A percentile compares a stretch with the other conserved stretches of the same genome.
phyloP scores from a whole-genome alignment of 192 early-diverging fungal species.

The Backusella macrospora region DNA sequence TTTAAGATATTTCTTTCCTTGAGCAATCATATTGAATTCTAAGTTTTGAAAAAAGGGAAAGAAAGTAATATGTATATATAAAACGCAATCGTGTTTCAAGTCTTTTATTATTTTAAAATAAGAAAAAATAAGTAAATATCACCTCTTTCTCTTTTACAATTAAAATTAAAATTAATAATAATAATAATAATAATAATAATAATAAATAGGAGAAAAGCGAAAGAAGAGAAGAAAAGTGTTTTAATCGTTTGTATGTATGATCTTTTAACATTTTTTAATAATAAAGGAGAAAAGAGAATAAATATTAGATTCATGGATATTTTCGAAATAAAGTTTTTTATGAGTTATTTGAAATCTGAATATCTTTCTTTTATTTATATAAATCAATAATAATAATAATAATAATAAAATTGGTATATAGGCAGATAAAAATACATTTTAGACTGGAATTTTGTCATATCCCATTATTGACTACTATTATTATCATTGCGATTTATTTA shows the following conservation, averaged over 20 bases:
- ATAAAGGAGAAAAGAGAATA: too few relatives aligned
- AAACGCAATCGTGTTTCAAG: neutral
- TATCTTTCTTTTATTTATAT: neutral
- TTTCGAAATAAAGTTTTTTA: conserved; percentile 6
- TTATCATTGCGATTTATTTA: too few relatives aligned
- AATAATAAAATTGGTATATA: too few relatives aligned
- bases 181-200: too few relatives aligned
- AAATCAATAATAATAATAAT: too few relatives aligned
- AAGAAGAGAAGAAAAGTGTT: neutral
- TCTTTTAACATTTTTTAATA: conserved; percentile 3
- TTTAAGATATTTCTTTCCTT: conserved; percentile 4
- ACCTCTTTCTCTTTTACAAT: neutral
- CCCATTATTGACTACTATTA: too few relatives aligned
- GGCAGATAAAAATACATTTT: too few relatives aligned
- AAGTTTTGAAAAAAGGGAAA: neutral
- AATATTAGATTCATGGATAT: neutral
- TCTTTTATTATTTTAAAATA: neutral
- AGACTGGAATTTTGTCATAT: too few relatives aligned
- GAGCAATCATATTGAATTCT: neutral
- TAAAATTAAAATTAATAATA: neutral
- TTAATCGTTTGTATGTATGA: neutral
- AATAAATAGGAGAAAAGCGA: neutral
- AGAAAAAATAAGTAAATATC: neutral
- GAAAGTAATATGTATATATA: neutral
- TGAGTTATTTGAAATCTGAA: neutral